Evolutionary conservation across 2,329 filamentous ascomycete genomes (phyloP), one percentile per base, ranked within the genome.

Genomic region (Thielaviopsis populi): DNA sequence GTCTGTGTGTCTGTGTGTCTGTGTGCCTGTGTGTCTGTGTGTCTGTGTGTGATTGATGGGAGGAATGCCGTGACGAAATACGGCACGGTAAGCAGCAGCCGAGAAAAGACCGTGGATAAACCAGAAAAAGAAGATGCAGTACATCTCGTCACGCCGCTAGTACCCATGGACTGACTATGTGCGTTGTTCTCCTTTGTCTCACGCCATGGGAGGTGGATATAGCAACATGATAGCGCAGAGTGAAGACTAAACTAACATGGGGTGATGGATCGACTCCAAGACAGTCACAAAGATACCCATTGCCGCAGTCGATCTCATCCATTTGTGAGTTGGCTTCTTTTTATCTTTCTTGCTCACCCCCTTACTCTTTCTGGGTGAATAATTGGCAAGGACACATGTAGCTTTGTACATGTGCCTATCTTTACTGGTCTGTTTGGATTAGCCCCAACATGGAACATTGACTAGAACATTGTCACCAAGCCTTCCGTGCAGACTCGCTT

Each of bases 391-490:
- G 27, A 3, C 22, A 33, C 19, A 54, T 54, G 24, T 24, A 33
- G 27, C 27, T 33, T 15, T 54, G 6, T 54, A 54, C 50, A 54
- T 17, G 11, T 24, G 17, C 50, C 50, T 33, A 54, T 54, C 6
- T 33, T 33, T 33, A 6, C 27, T 17, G n/a, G 27, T n/a, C 11
- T 54, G 24, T 33, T 54, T 8, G 17, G 17, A 10, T 54, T 54
- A 3, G 15, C n/a, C 30, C 17, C 33, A 24, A 33, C 50, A 54
- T 54, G 27, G 50, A 54, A 54, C 50, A 54, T 17, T 33, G 50
- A 33, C 50, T 54, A 54, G 50, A 54, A 54, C 50, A 54, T 54
- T 54, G 50, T 54, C 50, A 54, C 30, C 8, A 54, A n/a, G 50
- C 50, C 50, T 54, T 54, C 50, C 24, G 50, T 54, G 50, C 50